Base-by-base conservation (phyloP, 352 stramenopile genomes). In the Globisporangium heterothallicum region DNA sequence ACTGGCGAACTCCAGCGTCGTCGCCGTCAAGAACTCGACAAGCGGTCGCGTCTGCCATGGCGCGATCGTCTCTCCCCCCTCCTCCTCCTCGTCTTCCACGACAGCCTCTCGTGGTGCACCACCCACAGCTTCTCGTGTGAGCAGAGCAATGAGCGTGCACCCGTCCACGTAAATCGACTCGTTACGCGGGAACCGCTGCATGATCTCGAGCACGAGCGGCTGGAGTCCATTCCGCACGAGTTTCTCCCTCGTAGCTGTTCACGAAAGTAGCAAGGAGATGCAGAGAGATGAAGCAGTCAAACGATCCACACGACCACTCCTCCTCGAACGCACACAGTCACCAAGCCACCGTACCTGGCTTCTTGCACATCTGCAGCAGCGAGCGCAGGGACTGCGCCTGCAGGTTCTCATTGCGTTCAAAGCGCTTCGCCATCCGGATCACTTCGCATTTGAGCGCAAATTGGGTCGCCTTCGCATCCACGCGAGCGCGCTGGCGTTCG, bases 401-500 rank as follows among this genome's bases (percentile, higher is more conserved):
- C 27, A 74, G 38, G 7, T 13, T 27, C 16, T 64, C 59, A 25
- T 69, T 66, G n/a, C 26, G 32, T 8, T 53, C 44, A 45, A 69
- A 69, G 42, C 56, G 66, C 3, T 53, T 59, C 42, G 58, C 29
- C 42, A 72, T 40, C 2, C 49, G 44, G 13, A 74, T 30, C 42
- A 63, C 54, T 47, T 74, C 66, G 44, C 63, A 69, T 29, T 64
- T 68, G 14, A 67, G 43, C 16, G 59, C 35, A 26, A 69, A 59
- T 0, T 25, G 25, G 21, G 63, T 22, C 1, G 59, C 58, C 8
- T 24, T 32, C 4, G 24, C 32, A 29, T 42, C 45, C 34, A 69
- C 18, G 16, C 45, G 45, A 19, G 29, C 14, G 5, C 22, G 19
- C 35, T 60, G 53, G 9, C 10, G 29, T 10, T 45, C 51, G 36